phyloP scores from a whole-genome alignment of 495 filamentous ascomycete genomes.

The Friedmanniomyces simplex region DNA sequence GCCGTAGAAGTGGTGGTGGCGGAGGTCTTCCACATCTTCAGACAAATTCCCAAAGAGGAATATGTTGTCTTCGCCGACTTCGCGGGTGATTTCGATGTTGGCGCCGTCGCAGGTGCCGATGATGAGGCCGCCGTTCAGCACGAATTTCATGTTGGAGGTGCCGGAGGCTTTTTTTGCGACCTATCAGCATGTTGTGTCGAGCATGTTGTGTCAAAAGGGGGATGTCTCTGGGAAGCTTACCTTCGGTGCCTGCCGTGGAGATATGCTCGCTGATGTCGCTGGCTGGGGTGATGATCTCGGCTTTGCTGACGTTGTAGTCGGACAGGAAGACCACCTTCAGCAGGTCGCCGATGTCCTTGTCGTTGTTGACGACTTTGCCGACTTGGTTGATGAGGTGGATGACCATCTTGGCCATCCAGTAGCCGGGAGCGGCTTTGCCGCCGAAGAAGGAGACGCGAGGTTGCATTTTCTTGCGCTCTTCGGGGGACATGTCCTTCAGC shows the following conservation, averaged over 20 bases:
- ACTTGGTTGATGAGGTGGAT: conserved; percentile 95
- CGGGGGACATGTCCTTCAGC: conserved; percentile 73
- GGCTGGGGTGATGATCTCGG: conserved; percentile 88
- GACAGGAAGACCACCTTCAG: conserved; percentile 95
- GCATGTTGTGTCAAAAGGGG: too few relatives aligned
- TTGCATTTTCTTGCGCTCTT: conserved; percentile 76
- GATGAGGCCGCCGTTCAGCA: conserved; percentile 90
- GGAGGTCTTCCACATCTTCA: conserved; percentile 94
- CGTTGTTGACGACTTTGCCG: conserved; percentile 81
- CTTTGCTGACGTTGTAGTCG: conserved; percentile 99
- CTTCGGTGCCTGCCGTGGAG: conserved; percentile 95
- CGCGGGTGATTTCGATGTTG: conserved; percentile 78
- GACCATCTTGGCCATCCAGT: conserved; percentile 99
- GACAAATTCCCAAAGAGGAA: conserved; percentile 96
- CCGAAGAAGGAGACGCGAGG: conserved; percentile 97
- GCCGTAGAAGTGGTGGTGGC: conserved; percentile 79
- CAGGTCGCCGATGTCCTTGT: conserved; percentile 81
- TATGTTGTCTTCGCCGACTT: conserved; percentile 91
- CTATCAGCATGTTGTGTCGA: too few relatives aligned
- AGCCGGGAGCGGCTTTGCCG: conserved; percentile 93
- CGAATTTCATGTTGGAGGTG: conserved; percentile 95
- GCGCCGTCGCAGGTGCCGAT: conserved; percentile 97
- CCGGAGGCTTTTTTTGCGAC: too few relatives aligned
- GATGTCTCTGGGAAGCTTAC: too few relatives aligned
- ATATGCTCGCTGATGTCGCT: conserved; percentile 98